Evolutionary conservation across 345 rosid genomes (phyloP), one percentile per base, ranked within the genome.

Genomic region (Atalantia buxifolia): DNA sequence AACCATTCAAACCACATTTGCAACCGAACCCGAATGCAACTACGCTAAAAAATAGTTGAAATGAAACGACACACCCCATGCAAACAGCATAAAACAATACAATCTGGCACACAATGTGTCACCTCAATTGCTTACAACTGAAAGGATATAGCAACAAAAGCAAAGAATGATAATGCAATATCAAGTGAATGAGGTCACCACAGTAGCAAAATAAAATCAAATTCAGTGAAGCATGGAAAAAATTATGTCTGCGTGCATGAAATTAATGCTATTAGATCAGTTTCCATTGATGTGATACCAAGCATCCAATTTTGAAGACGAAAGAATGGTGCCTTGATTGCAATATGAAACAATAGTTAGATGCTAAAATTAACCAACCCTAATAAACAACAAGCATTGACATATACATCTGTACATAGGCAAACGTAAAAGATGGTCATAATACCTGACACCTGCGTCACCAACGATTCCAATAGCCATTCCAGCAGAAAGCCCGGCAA

Each of bases 381-480:
- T 28, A 64, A 30, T 48, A 48, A 77, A 30, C 69, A 72, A 59
- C 16, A 50, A 13, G 27, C 53, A 69, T 45, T 25, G 14, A 24
- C 2, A 48, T 9, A n/a, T 30, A 56, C 21, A 57, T 5, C 16
- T 42, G 4, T 42, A 7, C 48, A 57, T 9, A 27, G 61, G 48
- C 48, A 33, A 10, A 38, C 7, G 33, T 25, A 55, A 78, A 71
- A 28, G 45, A 55, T 8, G 33, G 76, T 9, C 10, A 68, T 19
- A 76, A 77, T 88, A 90, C 98, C 98, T 91, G 78, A 94, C 98
- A 76, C 98, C 98, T 22, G 98, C 98, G 85, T 94, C 98, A 71
- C 98, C 98, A 63, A 94, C 98, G 2, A 94, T 92, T 71, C 98
- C 98, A 76, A 94, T 94, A 64, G 98, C 97, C 98, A 94, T 94